Percentiles rank a stretch among this genome's conserved stretches.
These are phyloP conservation scores for Nevesoporus exiguus DNA, from an alignment of 768 basidiomycete genomes.

Conservation along the genomic window DNA sequence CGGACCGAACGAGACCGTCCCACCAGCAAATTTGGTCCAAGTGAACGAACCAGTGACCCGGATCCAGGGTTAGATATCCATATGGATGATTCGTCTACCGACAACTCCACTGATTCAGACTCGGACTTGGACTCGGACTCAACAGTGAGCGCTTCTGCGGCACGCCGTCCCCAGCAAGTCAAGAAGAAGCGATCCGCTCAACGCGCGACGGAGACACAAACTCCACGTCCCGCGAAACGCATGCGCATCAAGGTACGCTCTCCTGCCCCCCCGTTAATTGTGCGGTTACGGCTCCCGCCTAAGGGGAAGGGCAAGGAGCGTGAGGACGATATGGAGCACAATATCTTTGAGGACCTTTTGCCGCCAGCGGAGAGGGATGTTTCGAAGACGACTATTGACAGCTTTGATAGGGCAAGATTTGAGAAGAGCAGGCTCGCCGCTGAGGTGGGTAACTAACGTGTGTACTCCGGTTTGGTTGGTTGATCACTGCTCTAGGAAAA, in stretches of 20 bases:
- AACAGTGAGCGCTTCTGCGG: constrained; percentile 15
- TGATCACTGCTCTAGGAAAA: constrained; percentile 40
- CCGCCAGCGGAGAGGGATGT: constrained; percentile 66
- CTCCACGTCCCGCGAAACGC: constrained; percentile 41
- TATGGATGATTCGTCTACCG: constrained; percentile 33
- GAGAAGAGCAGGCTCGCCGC: constrained; percentile 67
- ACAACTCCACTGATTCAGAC: constrained; percentile 33
- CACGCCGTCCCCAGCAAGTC: constrained; percentile 11
- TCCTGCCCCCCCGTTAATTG: constrained; percentile 35
- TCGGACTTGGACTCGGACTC: constrained; percentile 28
- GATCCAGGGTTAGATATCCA: constrained; percentile 33
- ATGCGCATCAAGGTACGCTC: constrained; percentile 43
- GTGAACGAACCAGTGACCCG: constrained; percentile 29
- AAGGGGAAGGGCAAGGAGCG: constrained; percentile 67
- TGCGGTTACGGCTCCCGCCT: constrained; percentile 55
- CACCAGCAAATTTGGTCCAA: constrained; percentile 22
- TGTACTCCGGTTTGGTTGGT: neutral
- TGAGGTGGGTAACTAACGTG: constrained; percentile 52
- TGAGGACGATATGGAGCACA: constrained; percentile 57
- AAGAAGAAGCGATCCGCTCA: constrained; percentile 32
- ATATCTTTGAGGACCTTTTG: constrained; percentile 85
- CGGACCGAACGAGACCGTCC: constrained; percentile 27
- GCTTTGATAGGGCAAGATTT: constrained; percentile 64
- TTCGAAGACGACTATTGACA: constrained; percentile 58
- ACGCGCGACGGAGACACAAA: constrained; percentile 20